Evolutionary conservation across 306 rosid species (phyloP).

Genomic region (Argentina anserina): DNA sequence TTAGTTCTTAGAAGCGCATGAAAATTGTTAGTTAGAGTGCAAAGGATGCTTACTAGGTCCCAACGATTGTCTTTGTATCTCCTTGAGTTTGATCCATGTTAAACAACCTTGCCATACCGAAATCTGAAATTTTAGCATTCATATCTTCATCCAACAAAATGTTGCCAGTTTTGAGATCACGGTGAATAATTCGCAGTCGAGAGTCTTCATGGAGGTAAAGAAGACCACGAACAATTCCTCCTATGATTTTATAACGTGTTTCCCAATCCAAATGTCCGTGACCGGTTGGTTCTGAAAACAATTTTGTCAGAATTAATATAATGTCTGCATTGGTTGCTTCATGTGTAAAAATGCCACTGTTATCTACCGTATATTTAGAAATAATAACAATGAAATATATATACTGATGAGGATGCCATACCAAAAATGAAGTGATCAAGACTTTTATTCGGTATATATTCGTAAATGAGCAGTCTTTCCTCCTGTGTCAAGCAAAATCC

Average conservation of each 20-base stretch:
- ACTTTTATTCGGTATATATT: neutral
- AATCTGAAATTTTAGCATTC: slow-evolving; percentile 12
- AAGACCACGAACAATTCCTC: slow-evolving; percentile 7
- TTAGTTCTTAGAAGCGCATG: neutral
- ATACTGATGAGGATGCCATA: neutral
- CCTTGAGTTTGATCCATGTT: slow-evolving; percentile 1
- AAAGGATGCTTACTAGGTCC: slow-evolving; percentile 1
- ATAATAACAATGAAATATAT: neutral
- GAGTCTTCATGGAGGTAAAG: slow-evolving; percentile 15
- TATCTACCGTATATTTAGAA: no score
- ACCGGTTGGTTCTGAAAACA: neutral
- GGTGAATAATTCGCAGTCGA: neutral
- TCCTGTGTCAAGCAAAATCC: slow-evolving; percentile 2
- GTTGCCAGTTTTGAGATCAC: neutral
- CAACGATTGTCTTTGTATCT: neutral
- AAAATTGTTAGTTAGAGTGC: neutral
- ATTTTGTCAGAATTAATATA: neutral
- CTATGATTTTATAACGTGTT: slow-evolving; percentile 11
- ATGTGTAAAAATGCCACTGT: no score
- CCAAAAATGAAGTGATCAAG: slow-evolving; percentile 10
- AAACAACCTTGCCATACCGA: slow-evolving; percentile 11
- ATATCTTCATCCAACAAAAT: slow-evolving; percentile 5
- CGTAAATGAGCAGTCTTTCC: slow-evolving; percentile 1
- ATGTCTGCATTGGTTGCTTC: no score
- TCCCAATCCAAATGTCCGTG: neutral